Conservation (phyloP, 129 eudicot species). For the Saussurea involucrata region DNA sequence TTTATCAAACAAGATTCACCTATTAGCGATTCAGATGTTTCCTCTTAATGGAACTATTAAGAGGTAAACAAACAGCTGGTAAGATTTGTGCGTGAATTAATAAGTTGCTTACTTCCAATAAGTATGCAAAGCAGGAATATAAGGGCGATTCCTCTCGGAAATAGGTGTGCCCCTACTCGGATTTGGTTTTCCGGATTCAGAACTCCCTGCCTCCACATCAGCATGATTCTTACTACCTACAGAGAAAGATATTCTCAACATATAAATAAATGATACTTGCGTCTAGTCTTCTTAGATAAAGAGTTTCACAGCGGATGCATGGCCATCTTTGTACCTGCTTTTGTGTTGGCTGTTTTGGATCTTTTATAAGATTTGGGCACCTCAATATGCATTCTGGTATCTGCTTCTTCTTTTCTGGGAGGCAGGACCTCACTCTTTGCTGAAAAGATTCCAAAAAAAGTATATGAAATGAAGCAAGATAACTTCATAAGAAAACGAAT, state of each 20-base stretch:
- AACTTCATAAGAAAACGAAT: neutral
- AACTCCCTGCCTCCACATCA: slow-evolving; percentile 17
- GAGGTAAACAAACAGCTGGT: too few species aligned
- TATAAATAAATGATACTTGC: slow-evolving; percentile 20
- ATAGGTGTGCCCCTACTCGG: neutral
- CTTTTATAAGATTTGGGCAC: neutral
- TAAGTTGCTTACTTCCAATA: slow-evolving; percentile 56
- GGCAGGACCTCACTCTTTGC: neutral
- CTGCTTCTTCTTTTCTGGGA: neutral
- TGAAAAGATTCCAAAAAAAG: slow-evolving; percentile 8
- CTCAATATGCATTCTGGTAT: slow-evolving; percentile 10
- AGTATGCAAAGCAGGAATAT: slow-evolving; percentile 38
- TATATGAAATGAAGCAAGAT: neutral
- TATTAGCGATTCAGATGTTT: too few species aligned
- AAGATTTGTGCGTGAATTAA: neutral
- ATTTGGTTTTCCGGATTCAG: slow-evolving; percentile 7
- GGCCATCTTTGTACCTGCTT: neutral
- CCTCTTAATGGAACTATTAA: too few species aligned
- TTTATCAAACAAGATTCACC: too few species aligned
- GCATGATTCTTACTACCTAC: slow-evolving; percentile 19
- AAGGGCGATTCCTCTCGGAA: slow-evolving; percentile 12
- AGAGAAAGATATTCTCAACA: neutral
- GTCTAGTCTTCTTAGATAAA: slow-evolving; percentile 12
- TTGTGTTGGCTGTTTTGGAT: neutral
- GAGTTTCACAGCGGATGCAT: neutral